Percentiles rank a stretch among this genome's conserved stretches.
Evolutionary conservation across 169 alveolate species (phyloP).

Genomic region (Plasmodium vinckei): DNA sequence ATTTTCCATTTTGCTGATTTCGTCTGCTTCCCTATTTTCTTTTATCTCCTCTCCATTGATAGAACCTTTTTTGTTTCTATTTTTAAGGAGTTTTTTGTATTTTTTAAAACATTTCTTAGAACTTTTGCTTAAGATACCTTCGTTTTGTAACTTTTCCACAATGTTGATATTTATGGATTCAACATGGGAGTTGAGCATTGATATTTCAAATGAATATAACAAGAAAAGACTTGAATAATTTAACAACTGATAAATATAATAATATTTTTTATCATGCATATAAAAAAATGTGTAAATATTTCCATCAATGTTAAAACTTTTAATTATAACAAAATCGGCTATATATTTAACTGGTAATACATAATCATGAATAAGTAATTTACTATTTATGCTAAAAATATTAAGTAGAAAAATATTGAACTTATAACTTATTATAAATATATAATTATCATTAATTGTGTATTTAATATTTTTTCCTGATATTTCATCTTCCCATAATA

Average conservation of each 20-base stretch:
- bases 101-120: conserved; percentile 3
- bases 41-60: conserved; percentile 10
- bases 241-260: conserved; percentile 31
- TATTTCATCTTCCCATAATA: conserved; percentile 58
- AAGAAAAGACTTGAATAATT: conserved; percentile 18
- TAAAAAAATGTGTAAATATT: conserved; percentile 35
- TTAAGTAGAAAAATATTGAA: conserved; percentile 5
- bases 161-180: conserved; percentile 26
- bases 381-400: conserved; percentile 37
- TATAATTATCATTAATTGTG: background rate
- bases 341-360: conserved; percentile 9
- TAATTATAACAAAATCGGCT: conserved; percentile 26
- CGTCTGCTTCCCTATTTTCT: background rate
- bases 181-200: conserved; percentile 7
- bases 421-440: conserved; percentile 29
- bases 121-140: background rate
- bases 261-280: conserved; percentile 1
- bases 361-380: conserved; percentile 6
- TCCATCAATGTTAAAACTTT: background rate
- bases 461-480: conserved; percentile 21
- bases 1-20: conserved; percentile 8
- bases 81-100: background rate
- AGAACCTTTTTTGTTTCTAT: conserved; percentile 1
- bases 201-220: conserved; percentile 12
- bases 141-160: conserved; percentile 10